Evolutionary conservation across 1,139 yeast species (phyloP).

Genomic region (Blastobotrys persicus): DNA sequence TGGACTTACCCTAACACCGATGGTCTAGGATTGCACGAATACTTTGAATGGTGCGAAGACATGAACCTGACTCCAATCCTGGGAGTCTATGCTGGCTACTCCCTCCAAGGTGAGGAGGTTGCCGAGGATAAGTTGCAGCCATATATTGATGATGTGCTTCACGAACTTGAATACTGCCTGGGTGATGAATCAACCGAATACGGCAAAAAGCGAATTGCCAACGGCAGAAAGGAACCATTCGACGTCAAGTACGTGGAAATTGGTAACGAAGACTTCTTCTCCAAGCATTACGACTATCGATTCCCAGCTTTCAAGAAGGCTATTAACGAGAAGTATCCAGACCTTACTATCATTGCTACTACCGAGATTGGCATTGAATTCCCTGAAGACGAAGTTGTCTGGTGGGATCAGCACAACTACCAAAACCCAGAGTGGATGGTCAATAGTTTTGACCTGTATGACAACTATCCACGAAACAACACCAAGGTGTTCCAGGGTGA

Average conservation of each 20-base stretch:
- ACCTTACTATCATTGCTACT: slow-evolving; percentile 2
- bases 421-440: slow-evolving; percentile 9
- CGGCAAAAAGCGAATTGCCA: slow-evolving; percentile 10
- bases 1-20: slow-evolving; percentile 13
- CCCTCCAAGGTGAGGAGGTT: background rate
- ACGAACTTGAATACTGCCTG: slow-evolving; percentile 11
- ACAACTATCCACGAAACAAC: slow-evolving; percentile 10
- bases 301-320: slow-evolving; percentile 9
- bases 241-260: slow-evolving; percentile 11
- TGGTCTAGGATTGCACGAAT: slow-evolving; percentile 11
- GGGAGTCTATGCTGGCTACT: slow-evolving; percentile 12
- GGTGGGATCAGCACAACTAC: slow-evolving; percentile 11
- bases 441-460: slow-evolving; percentile 6
- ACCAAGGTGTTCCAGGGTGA: slow-evolving; percentile 11
- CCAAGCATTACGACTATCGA: slow-evolving; percentile 8
- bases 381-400: slow-evolving; percentile 8
- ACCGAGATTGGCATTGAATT: slow-evolving; percentile 8
- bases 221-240: slow-evolving; percentile 13
- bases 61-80: slow-evolving; percentile 12
- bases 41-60: slow-evolving; percentile 15
- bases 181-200: slow-evolving; percentile 12
- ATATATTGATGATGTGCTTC: slow-evolving; percentile 11
- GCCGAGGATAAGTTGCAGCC: slow-evolving; percentile 8
- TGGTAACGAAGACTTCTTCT: slow-evolving; percentile 13
- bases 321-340: slow-evolving; percentile 5